Evolutionary conservation across 257 asterid species (phyloP), one percentile per base, ranked within the genome.

Genomic region (Perilla frutescens): DNA sequence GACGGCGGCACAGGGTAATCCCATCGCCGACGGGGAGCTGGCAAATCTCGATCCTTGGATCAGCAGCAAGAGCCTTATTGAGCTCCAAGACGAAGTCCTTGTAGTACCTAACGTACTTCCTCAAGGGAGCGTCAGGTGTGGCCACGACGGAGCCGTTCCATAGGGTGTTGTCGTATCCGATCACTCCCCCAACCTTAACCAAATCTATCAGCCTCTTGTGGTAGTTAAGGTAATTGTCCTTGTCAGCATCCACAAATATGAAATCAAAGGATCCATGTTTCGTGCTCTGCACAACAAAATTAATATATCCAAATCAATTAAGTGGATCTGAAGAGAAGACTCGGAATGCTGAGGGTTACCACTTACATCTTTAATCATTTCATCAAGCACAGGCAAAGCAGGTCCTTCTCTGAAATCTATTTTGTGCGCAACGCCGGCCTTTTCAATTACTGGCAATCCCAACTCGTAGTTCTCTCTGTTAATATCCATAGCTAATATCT

Each of bases 21-120:
- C 97, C 97, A 75, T 92, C 97, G 14, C 97, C 97, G 11, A 92
- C 92, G 0, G 97, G 97, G 36, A 92, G 87, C 87, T 90, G 91
- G 68, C 96, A 89, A 50, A 92, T 88, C 89, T 92, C 97, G 41
- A 92, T 82, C 86, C 97, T 88, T 2, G 84, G 91, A 83, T 92
- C 97, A 20, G 82, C 97, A 4, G 93, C 96, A 10, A 92, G 86
- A 4, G 91, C 92, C 84, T 88, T 88, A 84, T 92, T 90, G 40
- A 92, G 87, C 83, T 88, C 97, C 86, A 92, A 34, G 37, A 92
- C 97, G 4, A 85, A 90, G 74, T 90, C 96, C 53, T 96, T 74
- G 14, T 88, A 90, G 63, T 88, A 90, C 84, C 90, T 75, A 13
- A 91, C 88, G 10, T 91, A 88, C 83, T 91, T 89, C 78, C 91